These are phyloP conservation scores for Tetrastigma voinierianum DNA, from an alignment of 164 flowering plant genomes.

Conservation along the genomic window DNA sequence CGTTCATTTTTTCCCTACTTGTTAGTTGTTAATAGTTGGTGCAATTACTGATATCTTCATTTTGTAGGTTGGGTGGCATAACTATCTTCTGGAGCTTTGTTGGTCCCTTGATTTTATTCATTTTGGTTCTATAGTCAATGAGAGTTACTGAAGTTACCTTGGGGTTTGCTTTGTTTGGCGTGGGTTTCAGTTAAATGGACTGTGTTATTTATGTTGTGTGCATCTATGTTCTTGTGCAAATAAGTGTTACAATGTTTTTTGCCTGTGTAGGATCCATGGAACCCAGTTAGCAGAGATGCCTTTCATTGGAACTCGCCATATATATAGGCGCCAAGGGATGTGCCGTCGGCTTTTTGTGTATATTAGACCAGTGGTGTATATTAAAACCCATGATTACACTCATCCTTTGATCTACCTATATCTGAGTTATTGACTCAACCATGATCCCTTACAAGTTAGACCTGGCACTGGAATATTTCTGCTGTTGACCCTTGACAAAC, in stretches of 20 bases:
- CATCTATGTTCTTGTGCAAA: neutral
- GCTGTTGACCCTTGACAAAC: no score
- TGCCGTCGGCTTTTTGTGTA: constrained; percentile 84
- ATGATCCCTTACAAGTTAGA: no score
- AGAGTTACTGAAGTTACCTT: neutral
- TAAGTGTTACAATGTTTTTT: neutral
- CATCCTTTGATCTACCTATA: no score
- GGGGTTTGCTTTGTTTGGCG: neutral
- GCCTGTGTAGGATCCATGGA: constrained; percentile 74
- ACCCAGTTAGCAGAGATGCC: constrained; percentile 96
- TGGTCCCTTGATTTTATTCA: neutral
- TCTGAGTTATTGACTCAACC: no score
- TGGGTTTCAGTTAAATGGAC: neutral
- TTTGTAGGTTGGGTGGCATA: neutral
- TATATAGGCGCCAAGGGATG: constrained; percentile 98
- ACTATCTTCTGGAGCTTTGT: neutral
- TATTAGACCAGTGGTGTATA: constrained; percentile 42
- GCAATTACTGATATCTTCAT: no score
- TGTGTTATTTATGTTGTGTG: neutral
- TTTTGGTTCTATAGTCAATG: neutral
- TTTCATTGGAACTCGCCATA: constrained; percentile 89
- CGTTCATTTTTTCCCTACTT: no score
- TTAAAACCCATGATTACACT: no score
- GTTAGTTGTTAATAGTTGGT: no score
- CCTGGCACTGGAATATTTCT: no score